Base-by-base conservation (phyloP, 805 yeast genomes). In the Cyberlindnera lachancei region DNA sequence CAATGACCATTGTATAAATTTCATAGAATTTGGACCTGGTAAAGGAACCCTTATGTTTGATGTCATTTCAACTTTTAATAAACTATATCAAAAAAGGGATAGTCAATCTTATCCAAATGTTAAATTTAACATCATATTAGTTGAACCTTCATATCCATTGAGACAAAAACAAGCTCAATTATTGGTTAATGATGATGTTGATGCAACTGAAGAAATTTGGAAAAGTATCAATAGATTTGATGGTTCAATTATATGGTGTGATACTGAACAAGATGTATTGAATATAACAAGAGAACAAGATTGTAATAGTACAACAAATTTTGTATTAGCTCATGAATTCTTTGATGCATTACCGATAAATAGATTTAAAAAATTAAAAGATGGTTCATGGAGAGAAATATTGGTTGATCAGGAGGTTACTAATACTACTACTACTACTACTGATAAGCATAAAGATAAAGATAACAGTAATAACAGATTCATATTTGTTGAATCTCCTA, bases 21-120 rank as follows among this genome's bases (percentile, higher is more conserved):
- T 85, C 9, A 62, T 82, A 7, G 95, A 85, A 53, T 75, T 83
- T 53, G 95, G 95, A 0, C 95, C 95, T 0, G 95, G 95, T 5
- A 66, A 69, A 44, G 95, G 95, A 2, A 81, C 94, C 0, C 58
- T 85, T 42, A 75, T 82, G 77, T 59, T 61, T 45, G 95, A 85
- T 49, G 58, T 72, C 28, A 50, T 84, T 40, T 53, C 54, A 10
- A 58, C 68, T 2, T 66, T 76, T 48, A 61, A 66, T 31, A 62
- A 58, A 32, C 56, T 75, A 26, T 37, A 54, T 13, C 38, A 47
- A 29, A 35, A 36, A 15, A 48, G 54, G 7, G 67, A 63, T 7
- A 24, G 14, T 17, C 13, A 41, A n/a, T 42, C 56, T 3, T 35
- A 58, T 7, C 23, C 44, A 14, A 56, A 55, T 15, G 43, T 56